Base-by-base conservation (phyloP, 306 rosid species). In the Lathyrus aphaca region DNA sequence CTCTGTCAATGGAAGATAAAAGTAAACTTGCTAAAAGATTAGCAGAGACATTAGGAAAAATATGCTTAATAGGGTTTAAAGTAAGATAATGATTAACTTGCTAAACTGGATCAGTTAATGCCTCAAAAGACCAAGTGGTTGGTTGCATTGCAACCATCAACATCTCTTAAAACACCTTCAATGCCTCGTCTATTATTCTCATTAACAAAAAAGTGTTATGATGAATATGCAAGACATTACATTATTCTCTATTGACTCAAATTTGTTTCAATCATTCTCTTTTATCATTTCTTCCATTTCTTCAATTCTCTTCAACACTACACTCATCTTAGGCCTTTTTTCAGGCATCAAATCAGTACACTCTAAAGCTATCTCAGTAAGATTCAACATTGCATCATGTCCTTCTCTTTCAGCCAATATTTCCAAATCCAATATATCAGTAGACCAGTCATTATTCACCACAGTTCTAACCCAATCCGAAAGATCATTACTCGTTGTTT, bases 391-490 rank as follows among this genome's bases (percentile, higher is more conserved):
- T 55, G 79, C 86, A 67, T 87, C 82, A 48, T 86, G 88, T 9
- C 83, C 92, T 74, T 86, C 96, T 64, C 40, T 81, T 38, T 80
- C 87, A 46, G 80, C 79, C 35, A 74, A 27, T 45, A 89, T 86
- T 69, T 89, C 96, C 9, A 66, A 50, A 51, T 89, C 92, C 59
- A 89, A 46, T 69, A 89, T 89, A 60, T 89, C 92, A 1, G 90
- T 84, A 32, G 96, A 89, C 96, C 96, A 86, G 43, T 84, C 96
- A 73, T 64, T 81, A 68, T 85, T 85, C 57, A 89, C 90, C 39
- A 86, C 88, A 25, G 57, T 85, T 75, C 90, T 74, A 3, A 85
- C 92, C 96, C 96, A 85, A 29, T 89, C 81, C 10, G 92, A 86
- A 68, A 89, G 86, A 81, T 89, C 92, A 57, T 55, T 50, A 27